Percentiles rank a stretch among this genome's conserved stretches.
Evolutionary conservation across 345 rosid genomes (phyloP).

Genomic region (Camelina hispida): DNA sequence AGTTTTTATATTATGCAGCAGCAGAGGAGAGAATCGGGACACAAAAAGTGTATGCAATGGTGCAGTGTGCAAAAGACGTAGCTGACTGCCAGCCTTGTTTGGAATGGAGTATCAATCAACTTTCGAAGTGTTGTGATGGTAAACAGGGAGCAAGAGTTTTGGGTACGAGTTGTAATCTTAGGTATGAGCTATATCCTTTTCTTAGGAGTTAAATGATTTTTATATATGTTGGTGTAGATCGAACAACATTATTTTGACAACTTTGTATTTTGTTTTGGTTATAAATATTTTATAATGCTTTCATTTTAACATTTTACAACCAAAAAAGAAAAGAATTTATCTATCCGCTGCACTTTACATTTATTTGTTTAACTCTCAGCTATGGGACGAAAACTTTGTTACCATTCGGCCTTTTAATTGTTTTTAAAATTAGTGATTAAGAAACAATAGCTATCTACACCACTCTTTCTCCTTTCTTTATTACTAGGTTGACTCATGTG

Average conservation of each 20-base stretch:
- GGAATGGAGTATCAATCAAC: slow-evolving; percentile 38
- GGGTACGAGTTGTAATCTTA: slow-evolving; percentile 53
- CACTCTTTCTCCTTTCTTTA: too few relatives aligned
- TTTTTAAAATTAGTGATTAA: too few relatives aligned
- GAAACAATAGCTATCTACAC: too few relatives aligned
- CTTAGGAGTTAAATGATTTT: slow-evolving; percentile 15
- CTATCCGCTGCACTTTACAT: not conserved
- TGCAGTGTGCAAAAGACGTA: slow-evolving; percentile 57
- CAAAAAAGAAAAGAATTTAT: too few relatives aligned
- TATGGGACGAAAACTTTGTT: too few relatives aligned
- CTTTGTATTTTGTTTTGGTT: not conserved
- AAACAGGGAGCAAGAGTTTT: slow-evolving; percentile 56
- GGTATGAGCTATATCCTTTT: slow-evolving; percentile 63
- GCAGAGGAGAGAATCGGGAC: slow-evolving; percentile 38
- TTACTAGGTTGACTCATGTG: too few relatives aligned
- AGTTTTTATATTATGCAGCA: slow-evolving; percentile 1
- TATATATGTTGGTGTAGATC: not conserved
- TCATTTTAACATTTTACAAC: not conserved
- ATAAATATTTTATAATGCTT: not conserved
- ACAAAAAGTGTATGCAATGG: slow-evolving; percentile 50
- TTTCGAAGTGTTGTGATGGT: slow-evolving; percentile 53
- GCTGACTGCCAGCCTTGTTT: slow-evolving; percentile 44
- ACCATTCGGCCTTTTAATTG: too few relatives aligned
- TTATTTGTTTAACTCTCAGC: not conserved
- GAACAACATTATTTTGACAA: not conserved